Base-by-base conservation (phyloP, 148 eudicot species). In the Chenopodium suecicum region DNA sequence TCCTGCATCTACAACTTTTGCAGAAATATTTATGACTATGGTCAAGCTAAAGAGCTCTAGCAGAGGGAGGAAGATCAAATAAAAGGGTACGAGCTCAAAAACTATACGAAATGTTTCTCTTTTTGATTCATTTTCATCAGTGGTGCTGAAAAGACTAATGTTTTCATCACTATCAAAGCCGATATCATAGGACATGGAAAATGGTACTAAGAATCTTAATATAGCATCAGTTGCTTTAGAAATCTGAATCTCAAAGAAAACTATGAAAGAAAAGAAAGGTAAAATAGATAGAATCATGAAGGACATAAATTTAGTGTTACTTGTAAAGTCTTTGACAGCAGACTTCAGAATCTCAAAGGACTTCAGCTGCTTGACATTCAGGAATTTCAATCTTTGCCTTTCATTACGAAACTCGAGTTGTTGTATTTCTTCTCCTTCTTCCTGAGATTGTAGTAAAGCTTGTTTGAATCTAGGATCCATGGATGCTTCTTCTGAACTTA, bases 221-320 rank as follows among this genome's bases (percentile, higher is more conserved):
- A 73, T 56, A 56, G 2, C n/a, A 68, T 4, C 29, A 6, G 67
- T 76, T 23, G 27, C 22, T 12, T 56, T n/a, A 6, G 75, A 70
- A 76, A 79, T 70, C 16, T 79, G 74, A 29, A 47, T 37, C 48
- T 79, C 85, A 74, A 31, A 74, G 37, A 79, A 23, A 44, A 79
- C 74, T 78, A 83, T 83, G 64, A 73, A 73, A 67, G n/a, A 16
- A 16, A 73, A 74, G 22, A 79, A 74, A 74, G 82, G 82, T 37
- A 74, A 2, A 17, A 65, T 66, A 74, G 75, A 74, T 37, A 83
- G 67, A 52, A 83, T 31, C 79, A 79, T 54, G 1, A 83, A 14
- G 6, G 74, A 54, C 85, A 79, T 56, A 22, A 48, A 83, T 37
- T 83, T 79, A 19, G 46, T 79, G 79, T 83, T 79, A 58, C 82